Evolutionary conservation across 495 filamentous ascomycete genomes (phyloP), one percentile per base, ranked within the genome.

Genomic region (Penicillium paradoxum): DNA sequence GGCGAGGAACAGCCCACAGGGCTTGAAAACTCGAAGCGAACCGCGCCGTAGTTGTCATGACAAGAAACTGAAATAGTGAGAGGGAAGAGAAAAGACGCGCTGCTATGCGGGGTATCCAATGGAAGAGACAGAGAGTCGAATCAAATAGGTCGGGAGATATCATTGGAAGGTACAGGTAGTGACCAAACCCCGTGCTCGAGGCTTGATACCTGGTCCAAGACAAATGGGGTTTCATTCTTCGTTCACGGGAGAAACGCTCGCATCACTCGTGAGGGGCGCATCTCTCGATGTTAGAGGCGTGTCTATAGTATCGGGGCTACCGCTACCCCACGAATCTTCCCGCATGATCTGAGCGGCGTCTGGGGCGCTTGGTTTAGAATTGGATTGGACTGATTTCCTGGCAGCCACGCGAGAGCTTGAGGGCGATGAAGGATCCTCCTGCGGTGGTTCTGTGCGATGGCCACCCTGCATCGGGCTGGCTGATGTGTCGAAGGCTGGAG

Each of bases 81-180:
- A 44, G n/a, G 33, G 25, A 43, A 53, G 48, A 51, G 45, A 43
- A 27, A 40, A 48, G 27, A 44, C 39, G 52, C 25, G 49, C 51
- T 59, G 60, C 63, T 68, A 68, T 62, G 56, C 53, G 62, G 69
- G 69, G 69, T 72, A 72, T 72, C 65, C 69, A 66, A 67, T 62
- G 51, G 62, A 60, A 67, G 60, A 66, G 59, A 67, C 57, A 62
- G 53, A 56, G 45, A 55, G 56, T 64, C 53, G 54, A 65, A 53
- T 58, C 64, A 67, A 59, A 62, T n/a, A 49, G 2, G 17, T 42
- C 56, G 51, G 5, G 40, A 60, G 54, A 57, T 13, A 56, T 34
- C 18, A 25, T 29, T 32, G 33, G 18, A 42, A 40, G 8, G 38
- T 15, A 34, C 22, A 38, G 33, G 27, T 11, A 42, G 25, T 14